Percentiles rank a stretch among this genome's conserved stretches.
These are phyloP conservation scores for Daucus carota DNA, from an alignment of 129 eudicot species.

Conservation along the genomic window DNA sequence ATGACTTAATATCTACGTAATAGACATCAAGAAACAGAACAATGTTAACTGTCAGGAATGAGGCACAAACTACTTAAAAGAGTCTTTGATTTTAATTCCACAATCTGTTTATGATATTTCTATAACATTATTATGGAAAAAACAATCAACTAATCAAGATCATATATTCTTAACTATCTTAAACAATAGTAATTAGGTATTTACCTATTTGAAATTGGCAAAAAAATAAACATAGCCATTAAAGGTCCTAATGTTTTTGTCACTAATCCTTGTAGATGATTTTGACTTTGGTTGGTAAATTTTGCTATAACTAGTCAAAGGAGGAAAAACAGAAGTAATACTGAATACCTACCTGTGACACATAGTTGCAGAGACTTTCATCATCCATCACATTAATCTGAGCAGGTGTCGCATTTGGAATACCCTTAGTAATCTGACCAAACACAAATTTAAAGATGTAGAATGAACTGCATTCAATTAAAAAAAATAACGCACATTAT, in stretches of 20 bases:
- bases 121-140: neutral
- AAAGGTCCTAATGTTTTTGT: too few species aligned
- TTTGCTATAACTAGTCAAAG: neutral
- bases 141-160: neutral
- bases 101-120: too few species aligned
- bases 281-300: neutral
- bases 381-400: constrained; percentile 64
- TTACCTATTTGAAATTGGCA: neutral
- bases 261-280: neutral
- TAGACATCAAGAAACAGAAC: neutral
- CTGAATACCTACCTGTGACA: constrained; percentile 46
- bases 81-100: neutral
- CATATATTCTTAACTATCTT: neutral
- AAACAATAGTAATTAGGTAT: neutral
- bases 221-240: neutral
- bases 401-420: constrained; percentile 74
- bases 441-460: neutral
- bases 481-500: neutral
- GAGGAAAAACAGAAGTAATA: neutral
- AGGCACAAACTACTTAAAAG: neutral
- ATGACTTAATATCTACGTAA: neutral
- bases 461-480: neutral
- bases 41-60: neutral
- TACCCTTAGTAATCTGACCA: constrained; percentile 53
- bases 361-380: constrained; percentile 42